Percentiles rank a stretch among this genome's conserved stretches.
phyloP scores from a whole-genome alignment of 176 grass and related monocot species.

The Saccharum spontaneum region DNA sequence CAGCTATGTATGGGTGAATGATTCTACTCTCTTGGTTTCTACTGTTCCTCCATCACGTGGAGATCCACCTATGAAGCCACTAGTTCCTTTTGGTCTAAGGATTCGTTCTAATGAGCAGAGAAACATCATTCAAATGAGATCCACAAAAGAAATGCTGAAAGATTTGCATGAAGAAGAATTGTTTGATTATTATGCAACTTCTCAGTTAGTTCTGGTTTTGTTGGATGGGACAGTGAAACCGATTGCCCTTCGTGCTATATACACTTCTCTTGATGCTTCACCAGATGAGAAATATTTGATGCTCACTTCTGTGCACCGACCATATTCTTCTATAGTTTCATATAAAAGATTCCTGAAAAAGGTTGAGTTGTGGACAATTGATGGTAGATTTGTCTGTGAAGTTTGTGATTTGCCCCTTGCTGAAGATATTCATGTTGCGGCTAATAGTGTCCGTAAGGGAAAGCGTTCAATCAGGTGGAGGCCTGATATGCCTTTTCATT shows the following conservation, averaged over 20 bases:
- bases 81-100: conserved; percentile 64
- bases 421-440: conserved; percentile 83
- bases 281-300: conserved; percentile 79
- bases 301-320: conserved; percentile 61
- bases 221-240: conserved; percentile 56
- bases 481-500: conserved; percentile 70
- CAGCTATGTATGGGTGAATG: conserved; percentile 80
- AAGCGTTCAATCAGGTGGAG: conserved; percentile 83
- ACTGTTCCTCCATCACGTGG: conserved; percentile 62
- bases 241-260: conserved; percentile 59
- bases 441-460: conserved; percentile 73
- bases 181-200: conserved; percentile 77
- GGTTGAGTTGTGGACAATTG: conserved; percentile 71
- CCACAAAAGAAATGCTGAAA: conserved; percentile 72
- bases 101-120: conserved; percentile 81
- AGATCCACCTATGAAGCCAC: conserved; percentile 58
- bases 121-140: conserved; percentile 63
- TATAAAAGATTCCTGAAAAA: conserved; percentile 86
- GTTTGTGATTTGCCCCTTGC: conserved; percentile 83
- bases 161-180: conserved; percentile 76
- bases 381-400: conserved; percentile 69
- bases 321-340: conserved; percentile 71
- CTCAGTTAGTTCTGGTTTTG: conserved; percentile 58
- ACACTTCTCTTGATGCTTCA: conserved; percentile 75
- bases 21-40: conserved; percentile 65